phyloP scores from a whole-genome alignment of 768 basidiomycete species.

The Agaricus subrufescens region DNA sequence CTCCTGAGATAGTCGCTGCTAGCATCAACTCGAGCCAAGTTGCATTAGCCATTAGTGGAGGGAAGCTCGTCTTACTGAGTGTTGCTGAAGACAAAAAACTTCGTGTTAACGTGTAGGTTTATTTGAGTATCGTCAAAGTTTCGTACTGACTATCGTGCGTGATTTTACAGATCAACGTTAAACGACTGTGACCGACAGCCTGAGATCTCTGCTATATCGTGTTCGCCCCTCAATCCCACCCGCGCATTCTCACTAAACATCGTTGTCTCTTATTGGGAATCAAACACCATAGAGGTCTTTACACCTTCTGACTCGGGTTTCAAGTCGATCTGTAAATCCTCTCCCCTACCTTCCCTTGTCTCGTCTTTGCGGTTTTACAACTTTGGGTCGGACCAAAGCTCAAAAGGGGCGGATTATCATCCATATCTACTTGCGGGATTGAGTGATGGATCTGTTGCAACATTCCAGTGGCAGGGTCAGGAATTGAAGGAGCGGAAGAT shows the following conservation, averaged over 20 bases:
- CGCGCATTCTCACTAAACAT: slow-evolving; percentile 44
- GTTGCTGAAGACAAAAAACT: slow-evolving; percentile 33
- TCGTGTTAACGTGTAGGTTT: slow-evolving; percentile 15
- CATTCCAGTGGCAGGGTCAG: slow-evolving; percentile 44
- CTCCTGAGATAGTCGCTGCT: slow-evolving; percentile 58
- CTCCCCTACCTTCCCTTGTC: slow-evolving; percentile 34
- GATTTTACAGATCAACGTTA: not conserved
- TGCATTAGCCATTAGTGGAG: slow-evolving; percentile 52
- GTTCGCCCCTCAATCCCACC: slow-evolving; percentile 46
- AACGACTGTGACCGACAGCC: not conserved
- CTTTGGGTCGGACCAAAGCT: slow-evolving; percentile 42
- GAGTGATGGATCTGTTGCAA: slow-evolving; percentile 66
- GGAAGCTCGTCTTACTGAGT: slow-evolving; percentile 46
- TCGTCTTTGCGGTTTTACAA: slow-evolving; percentile 51
- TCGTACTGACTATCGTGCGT: no score
- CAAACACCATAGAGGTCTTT: slow-evolving; percentile 58
- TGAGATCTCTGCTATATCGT: slow-evolving; percentile 72
- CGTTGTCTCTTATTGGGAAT: slow-evolving; percentile 75
- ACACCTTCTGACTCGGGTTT: slow-evolving; percentile 20
- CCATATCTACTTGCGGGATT: slow-evolving; percentile 69
- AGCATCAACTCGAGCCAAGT: slow-evolving; percentile 67
- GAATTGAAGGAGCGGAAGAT: slow-evolving; percentile 48
- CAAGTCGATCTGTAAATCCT: slow-evolving; percentile 29
- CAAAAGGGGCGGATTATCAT: slow-evolving; percentile 31
- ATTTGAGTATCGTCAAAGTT: not conserved